phyloP scores from a whole-genome alignment of 2,329 filamentous ascomycete species.

The Fusarium keratoplasticum region DNA sequence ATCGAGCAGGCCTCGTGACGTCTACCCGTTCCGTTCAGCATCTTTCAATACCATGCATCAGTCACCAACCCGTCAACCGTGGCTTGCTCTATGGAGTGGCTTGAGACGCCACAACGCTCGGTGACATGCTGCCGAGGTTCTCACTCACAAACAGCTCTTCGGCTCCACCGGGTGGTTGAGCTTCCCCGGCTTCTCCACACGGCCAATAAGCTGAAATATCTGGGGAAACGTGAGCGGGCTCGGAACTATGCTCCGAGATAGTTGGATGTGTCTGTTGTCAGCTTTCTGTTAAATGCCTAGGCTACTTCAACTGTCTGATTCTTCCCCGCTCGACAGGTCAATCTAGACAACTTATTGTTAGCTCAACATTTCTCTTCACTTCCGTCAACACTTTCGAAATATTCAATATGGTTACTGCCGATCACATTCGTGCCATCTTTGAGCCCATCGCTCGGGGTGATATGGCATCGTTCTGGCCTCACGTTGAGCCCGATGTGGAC shows the following conservation, averaged over 20 bases:
- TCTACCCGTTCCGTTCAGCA: not conserved
- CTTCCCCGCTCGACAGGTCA: not conserved
- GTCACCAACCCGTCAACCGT: not conserved
- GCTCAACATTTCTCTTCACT: not conserved
- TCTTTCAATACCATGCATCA: not conserved
- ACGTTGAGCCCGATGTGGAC: not conserved
- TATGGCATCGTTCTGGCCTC: not conserved
- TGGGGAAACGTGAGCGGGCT: not conserved
- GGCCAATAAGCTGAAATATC: not conserved
- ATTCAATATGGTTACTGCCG: not conserved
- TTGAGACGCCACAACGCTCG: not conserved
- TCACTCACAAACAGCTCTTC: not conserved
- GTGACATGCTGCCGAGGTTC: not conserved
- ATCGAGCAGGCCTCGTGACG: not conserved
- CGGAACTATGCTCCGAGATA: not conserved
- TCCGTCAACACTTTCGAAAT: not conserved
- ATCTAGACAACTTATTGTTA: not conserved
- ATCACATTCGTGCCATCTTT: not conserved
- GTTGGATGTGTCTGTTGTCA: not conserved
- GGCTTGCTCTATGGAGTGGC: not conserved
- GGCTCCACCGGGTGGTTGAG: not conserved
- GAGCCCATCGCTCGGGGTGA: not conserved
- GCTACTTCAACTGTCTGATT: not conserved
- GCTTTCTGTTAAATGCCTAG: not conserved
- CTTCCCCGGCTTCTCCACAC: not conserved